Evolutionary conservation across 768 basidiomycete species (phyloP), one percentile per base, ranked within the genome.

Genomic region (Rhizopogon vinicolor): DNA sequence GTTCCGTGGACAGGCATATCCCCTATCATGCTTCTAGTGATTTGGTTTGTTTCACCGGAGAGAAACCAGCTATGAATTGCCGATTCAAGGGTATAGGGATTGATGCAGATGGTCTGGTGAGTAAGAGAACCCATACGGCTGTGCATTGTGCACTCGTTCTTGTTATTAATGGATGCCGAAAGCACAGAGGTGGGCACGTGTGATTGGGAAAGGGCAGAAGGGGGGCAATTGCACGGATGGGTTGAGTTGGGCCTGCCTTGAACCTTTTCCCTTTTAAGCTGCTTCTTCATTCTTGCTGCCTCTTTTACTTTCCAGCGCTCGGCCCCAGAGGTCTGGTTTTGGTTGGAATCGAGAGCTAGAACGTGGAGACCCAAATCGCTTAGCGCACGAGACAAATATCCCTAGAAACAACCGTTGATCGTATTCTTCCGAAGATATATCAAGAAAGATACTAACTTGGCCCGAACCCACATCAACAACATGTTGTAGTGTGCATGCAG

Each of bases 401-500:
- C 87, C 82, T 86, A 44, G 41, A 25, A 22, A 44, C 37, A 41
- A 29, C 25, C 46, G 48, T 58, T 31, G n/a, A 50, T 49, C 44
- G 33, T n/a, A 33, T 41, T 31, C 31, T 29, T 19, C 22, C 18
- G 25, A 49, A 51, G 28, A 14, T 10, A 10, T 44, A 3, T 1
- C 16, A 40, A 51, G 18, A 22, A 19, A 56, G 57, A 29, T 60
- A 68, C 62, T 42, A 54, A 84, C 85, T 66, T 88, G 87, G 14
- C 89, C 89, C 7, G 89, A 84, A 18, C 89, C 89, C 42, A 89
- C 75, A 57, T 91, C 89, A 35, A 90, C 87, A 29, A 81, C 79
- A 57, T 82, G 78, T 57, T 55, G 59, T n/a, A 63, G 57, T 29
- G 62, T 49, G 45, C 18, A 65, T 41, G 44, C 68, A 40, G 62